Percentiles rank a stretch among this genome's conserved stretches.
phyloP scores from a whole-genome alignment of 345 rosid genomes.

The Corchorus olitorius region DNA sequence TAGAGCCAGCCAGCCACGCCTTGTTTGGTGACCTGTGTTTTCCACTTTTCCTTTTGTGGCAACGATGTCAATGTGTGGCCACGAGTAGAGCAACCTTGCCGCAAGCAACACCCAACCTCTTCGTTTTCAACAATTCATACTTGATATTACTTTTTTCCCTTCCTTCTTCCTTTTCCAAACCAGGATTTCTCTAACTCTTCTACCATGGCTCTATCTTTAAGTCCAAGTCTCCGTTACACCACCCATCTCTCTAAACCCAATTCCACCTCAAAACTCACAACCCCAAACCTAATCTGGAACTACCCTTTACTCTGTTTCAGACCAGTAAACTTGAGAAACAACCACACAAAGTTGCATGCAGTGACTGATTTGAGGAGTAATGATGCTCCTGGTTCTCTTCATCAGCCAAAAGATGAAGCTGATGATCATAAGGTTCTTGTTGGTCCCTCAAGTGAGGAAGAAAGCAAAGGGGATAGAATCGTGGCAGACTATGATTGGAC shows the following conservation, averaged over 20 bases:
- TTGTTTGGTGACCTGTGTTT: background rate
- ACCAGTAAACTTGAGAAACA: background rate
- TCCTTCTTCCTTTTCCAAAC: too few relatives aligned
- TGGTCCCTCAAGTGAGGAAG: conserved; percentile 38
- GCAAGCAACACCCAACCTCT: too few relatives aligned
- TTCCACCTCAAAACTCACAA: conserved; percentile 19
- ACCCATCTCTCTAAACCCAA: conserved; percentile 18
- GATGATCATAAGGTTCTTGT: conserved; percentile 31
- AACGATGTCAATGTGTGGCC: conserved; percentile 38
- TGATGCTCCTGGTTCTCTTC: background rate
- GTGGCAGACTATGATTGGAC: conserved; percentile 79
- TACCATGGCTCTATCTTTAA: conserved; percentile 29
- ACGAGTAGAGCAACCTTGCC: conserved; percentile 18
- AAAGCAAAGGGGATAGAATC: conserved; percentile 42
- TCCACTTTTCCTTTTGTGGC: background rate
- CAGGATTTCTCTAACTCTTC: background rate
- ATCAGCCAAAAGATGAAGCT: conserved; percentile 23
- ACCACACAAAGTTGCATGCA: conserved; percentile 30
- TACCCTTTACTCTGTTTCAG: background rate
- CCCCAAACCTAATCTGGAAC: background rate
- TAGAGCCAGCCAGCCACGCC: too few relatives aligned
- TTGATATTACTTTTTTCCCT: too few relatives aligned
- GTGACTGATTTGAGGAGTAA: conserved; percentile 30
- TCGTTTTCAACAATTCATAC: too few relatives aligned
- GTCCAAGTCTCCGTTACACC: conserved; percentile 28